Conservation (phyloP, 2,329 filamentous ascomycete genomes). For the Ophiostoma pallidulum region DNA sequence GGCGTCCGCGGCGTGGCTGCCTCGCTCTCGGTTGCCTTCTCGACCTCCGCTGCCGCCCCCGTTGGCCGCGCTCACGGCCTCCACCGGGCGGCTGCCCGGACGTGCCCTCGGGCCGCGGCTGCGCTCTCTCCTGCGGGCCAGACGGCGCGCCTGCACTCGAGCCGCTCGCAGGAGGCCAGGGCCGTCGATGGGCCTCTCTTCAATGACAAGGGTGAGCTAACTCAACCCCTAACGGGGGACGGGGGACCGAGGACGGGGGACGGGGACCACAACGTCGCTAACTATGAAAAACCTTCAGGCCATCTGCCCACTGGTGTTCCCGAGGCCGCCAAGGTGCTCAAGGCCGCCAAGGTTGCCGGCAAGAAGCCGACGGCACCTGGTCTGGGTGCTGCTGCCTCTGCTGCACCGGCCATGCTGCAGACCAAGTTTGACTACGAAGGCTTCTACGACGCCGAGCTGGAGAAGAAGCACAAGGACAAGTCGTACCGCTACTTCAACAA, state of each 20-base stretch:
- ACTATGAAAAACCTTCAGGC: conserved; percentile 19
- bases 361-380: neutral
- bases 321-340: conserved; percentile 12
- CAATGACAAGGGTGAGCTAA: conserved; percentile 39
- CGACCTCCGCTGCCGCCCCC: conserved; percentile 9
- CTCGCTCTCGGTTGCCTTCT: conserved; percentile 14
- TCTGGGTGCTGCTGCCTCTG: conserved; percentile 7
- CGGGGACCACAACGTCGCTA: no score
- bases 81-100: conserved; percentile 31
- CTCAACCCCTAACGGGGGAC: no score
- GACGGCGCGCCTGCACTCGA: conserved; percentile 68
- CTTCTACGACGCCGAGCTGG: conserved; percentile 81
- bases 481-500: conserved; percentile 99
- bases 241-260: no score
- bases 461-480: conserved; percentile 99
- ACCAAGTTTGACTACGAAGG: conserved; percentile 80
- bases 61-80: neutral
- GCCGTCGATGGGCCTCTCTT: conserved; percentile 55
- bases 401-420: conserved; percentile 13
- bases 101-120: conserved; percentile 40
- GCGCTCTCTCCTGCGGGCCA: conserved; percentile 27
- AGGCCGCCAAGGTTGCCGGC: neutral
- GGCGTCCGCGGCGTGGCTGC: conserved; percentile 15
- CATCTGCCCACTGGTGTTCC: conserved; percentile 26
- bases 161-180: conserved; percentile 65